phyloP scores from a whole-genome alignment of 1,284 basidiomycete genomes.

The Tilletia setariae region DNA sequence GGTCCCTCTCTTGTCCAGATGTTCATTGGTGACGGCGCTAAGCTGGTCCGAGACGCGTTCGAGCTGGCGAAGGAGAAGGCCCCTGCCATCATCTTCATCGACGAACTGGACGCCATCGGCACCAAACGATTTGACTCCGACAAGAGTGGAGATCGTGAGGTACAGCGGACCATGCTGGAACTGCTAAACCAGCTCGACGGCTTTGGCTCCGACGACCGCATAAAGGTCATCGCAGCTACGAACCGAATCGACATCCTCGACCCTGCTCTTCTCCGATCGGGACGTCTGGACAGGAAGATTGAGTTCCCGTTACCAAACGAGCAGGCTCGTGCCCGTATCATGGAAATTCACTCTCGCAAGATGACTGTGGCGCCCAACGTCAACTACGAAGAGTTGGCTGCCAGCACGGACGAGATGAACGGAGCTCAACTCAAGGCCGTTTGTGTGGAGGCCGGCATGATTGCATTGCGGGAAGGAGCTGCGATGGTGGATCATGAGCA shows the following conservation, averaged over 20 bases:
- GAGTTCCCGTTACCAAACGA: conserved; percentile 77
- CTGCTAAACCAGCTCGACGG: conserved; percentile 84
- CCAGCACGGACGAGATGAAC: conserved; percentile 75
- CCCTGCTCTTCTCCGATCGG: conserved; percentile 71
- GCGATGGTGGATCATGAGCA: conserved; percentile 57
- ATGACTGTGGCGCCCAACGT: conserved; percentile 76
- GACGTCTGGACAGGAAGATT: conserved; percentile 74
- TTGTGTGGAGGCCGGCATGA: conserved; percentile 99
- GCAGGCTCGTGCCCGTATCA: conserved; percentile 68
- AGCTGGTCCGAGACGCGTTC: conserved; percentile 95
- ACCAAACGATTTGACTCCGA: conserved; percentile 99
- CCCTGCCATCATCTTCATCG: conserved; percentile 98
- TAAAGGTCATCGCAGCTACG: conserved; percentile 98
- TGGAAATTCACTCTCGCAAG: conserved; percentile 84
- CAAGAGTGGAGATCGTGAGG: conserved; percentile 95
- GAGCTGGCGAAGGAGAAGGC: conserved; percentile 95
- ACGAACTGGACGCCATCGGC: conserved; percentile 97
- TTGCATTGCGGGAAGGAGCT: conserved; percentile 87
- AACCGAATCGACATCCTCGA: conserved; percentile 98
- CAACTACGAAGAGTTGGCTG: conserved; percentile 72
- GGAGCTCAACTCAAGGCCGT: conserved; percentile 60
- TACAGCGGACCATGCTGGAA: conserved; percentile 98
- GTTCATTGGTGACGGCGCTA: conserved; percentile 95
- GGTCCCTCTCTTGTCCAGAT: conserved; percentile 75
- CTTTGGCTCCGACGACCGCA: conserved; percentile 84